Base-by-base conservation (phyloP, 2,329 filamentous ascomycete species). In the Alternaria sp. region DNA sequence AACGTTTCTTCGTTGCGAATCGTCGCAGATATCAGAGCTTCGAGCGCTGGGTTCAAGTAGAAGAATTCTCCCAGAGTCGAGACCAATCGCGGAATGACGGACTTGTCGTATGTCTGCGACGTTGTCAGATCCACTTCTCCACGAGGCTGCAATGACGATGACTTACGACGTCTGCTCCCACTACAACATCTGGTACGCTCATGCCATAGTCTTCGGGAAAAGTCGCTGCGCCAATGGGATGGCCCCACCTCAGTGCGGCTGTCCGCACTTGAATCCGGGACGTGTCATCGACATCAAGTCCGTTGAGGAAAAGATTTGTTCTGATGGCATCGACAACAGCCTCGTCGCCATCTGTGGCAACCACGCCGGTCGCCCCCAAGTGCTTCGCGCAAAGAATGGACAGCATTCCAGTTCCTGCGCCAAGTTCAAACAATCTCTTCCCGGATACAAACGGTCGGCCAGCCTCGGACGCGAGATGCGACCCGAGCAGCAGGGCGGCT, bases 401-500 rank as follows among this genome's bases (percentile, higher is more conserved):
- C 2, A 93, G 79, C 74, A 93, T 91, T 0, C 91, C 92, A 1
- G 92, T 94, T 1, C 92, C 92, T 1, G 91, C 88, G 4, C 92
- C 92, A 1, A 95, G 83, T 74, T 95, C 92, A 3, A 95, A 82
- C 1, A 94, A 80, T 8, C 82, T 84, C 72, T 88, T 90, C 3
- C 82, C 84, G 8, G 72, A 71, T 26, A 92, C 81, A 5, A 85
- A 71, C 3, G 74, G 65, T 45, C 77, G 79, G n/a, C 86, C 86
- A 11, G 72, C 51, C 5, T 79, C 65, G 30, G 78, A 78, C 4
- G 70, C 87, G 21, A 94, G 85, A 70, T 89, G 93, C 47, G 89
- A 86, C 1, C 90, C 90, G 0, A 95, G 83, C 69, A 93, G 90
- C 9, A 95, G 81, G 2, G 91, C 89, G 1, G 92, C 92, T 77